Evolutionary conservation across 169 alveolate species (phyloP).

Genomic region (Plasmodium adleri): DNA sequence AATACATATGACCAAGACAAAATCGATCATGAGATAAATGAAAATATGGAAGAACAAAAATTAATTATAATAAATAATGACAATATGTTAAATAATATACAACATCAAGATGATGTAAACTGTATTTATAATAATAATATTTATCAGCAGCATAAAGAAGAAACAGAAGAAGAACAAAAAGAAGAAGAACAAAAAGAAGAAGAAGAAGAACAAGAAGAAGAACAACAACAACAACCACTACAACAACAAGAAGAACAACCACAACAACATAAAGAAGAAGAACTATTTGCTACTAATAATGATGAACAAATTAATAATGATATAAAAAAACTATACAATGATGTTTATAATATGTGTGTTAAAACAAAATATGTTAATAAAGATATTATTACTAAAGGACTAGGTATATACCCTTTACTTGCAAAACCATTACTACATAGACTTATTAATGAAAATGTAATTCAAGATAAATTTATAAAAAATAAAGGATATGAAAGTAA

Average conservation of each 20-base stretch:
- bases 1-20: neutral
- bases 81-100: too few relatives aligned
- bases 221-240: neutral
- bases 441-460: conserved; percentile 48
- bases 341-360: conserved; percentile 46
- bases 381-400: conserved; percentile 69
- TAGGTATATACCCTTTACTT: conserved; percentile 40
- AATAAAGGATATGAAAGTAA: conserved; percentile 73
- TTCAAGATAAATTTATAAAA: conserved; percentile 45
- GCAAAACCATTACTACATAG: conserved; percentile 66
- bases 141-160: too few relatives aligned
- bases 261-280: conserved; percentile 30
- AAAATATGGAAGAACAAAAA: too few relatives aligned
- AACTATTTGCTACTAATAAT: conserved; percentile 7
- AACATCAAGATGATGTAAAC: too few relatives aligned
- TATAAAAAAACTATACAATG: conserved; percentile 58
- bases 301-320: conserved; percentile 32
- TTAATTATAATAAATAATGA: too few relatives aligned
- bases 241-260: neutral
- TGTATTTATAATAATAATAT: too few relatives aligned
- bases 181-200: too few relatives aligned
- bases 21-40: neutral
- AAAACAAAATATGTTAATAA: conserved; percentile 54
- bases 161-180: too few relatives aligned
- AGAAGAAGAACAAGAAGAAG: too few relatives aligned